Evolutionary conservation across 1,284 basidiomycete species (phyloP).

Genomic region (Cryptococcus hybrid): DNA sequence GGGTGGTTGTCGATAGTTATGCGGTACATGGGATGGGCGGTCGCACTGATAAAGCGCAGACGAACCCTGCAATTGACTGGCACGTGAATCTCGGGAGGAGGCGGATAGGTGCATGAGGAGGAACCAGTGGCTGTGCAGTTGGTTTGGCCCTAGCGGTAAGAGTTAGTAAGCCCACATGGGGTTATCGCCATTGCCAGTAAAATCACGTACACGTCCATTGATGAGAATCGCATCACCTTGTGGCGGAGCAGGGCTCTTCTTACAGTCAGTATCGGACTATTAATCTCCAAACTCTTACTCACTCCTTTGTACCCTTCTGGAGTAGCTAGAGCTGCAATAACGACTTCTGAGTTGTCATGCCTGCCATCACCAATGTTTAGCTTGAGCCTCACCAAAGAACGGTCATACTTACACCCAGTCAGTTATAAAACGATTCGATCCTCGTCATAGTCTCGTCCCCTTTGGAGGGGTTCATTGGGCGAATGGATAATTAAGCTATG

Average conservation of each 20-base stretch:
- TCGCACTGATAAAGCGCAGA: slow-evolving; percentile 22
- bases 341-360: slow-evolving; percentile 24
- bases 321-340: slow-evolving; percentile 18
- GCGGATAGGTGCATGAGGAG: slow-evolving; percentile 1
- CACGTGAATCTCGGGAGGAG: slow-evolving; percentile 11
- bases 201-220: slow-evolving; percentile 22
- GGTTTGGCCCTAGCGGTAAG: slow-evolving; percentile 1
- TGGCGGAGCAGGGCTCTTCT: slow-evolving; percentile 8
- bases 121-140: slow-evolving; percentile 8
- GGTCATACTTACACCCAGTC: slow-evolving; percentile 30
- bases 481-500: slow-evolving; percentile 28
- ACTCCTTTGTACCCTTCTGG: slow-evolving; percentile 20
- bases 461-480: slow-evolving; percentile 16
- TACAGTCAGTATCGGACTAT: not conserved
- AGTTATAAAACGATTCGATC: slow-evolving; percentile 23
- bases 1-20: slow-evolving; percentile 34
- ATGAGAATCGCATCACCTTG: slow-evolving; percentile 24
- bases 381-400: not conserved
- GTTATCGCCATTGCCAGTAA: too few species aligned
- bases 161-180: not conserved
- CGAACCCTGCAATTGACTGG: slow-evolving; percentile 8
- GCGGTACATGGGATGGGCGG: slow-evolving; percentile 9
- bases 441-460: slow-evolving; percentile 22
- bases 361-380: slow-evolving; percentile 7
- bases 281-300: not conserved